phyloP scores from a whole-genome alignment of 1,284 basidiomycete genomes.

The Neonothopanus nambi region DNA sequence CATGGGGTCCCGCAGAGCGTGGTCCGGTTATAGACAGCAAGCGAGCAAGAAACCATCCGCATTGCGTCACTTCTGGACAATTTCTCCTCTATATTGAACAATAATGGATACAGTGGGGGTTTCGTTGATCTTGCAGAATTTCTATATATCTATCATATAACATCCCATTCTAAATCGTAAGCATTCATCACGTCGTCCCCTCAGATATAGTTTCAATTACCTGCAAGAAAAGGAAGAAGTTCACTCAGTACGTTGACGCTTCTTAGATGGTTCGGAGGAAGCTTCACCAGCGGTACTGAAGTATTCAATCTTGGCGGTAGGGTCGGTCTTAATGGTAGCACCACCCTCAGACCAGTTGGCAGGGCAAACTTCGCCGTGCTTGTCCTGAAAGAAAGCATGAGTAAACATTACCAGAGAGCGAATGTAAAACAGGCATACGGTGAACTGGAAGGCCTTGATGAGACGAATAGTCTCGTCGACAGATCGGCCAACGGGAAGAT shows the following conservation, averaged over 20 bases:
- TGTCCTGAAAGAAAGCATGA: constrained; percentile 51
- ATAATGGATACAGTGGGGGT: too few relatives aligned
- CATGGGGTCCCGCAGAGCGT: too few relatives aligned
- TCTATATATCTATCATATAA: constrained; percentile 9
- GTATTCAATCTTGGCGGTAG: constrained; percentile 74
- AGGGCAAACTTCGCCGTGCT: constrained; percentile 89
- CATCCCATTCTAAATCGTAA: constrained; percentile 6
- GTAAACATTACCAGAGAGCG: not conserved
- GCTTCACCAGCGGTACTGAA: constrained; percentile 41
- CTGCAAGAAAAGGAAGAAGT: constrained; percentile 11
- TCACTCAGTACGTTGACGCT: constrained; percentile 20
- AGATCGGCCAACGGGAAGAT: constrained; percentile 87
- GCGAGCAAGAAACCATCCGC: too few relatives aligned
- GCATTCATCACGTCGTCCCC: constrained; percentile 3
- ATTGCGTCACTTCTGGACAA: too few relatives aligned
- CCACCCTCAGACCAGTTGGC: constrained; percentile 80
- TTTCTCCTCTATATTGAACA: too few relatives aligned
- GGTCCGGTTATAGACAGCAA: too few relatives aligned
- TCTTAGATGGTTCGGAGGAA: constrained; percentile 23
- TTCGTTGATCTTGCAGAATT: constrained; percentile 1
- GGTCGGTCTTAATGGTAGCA: constrained; percentile 79
- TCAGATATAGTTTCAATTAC: constrained; percentile 12
- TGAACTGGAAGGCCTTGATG: constrained; percentile 90
- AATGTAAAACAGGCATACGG: constrained; percentile 44
- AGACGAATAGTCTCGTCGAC: constrained; percentile 89